Conservation (phyloP, 805 yeast species). For the Ogataea saltuana region DNA sequence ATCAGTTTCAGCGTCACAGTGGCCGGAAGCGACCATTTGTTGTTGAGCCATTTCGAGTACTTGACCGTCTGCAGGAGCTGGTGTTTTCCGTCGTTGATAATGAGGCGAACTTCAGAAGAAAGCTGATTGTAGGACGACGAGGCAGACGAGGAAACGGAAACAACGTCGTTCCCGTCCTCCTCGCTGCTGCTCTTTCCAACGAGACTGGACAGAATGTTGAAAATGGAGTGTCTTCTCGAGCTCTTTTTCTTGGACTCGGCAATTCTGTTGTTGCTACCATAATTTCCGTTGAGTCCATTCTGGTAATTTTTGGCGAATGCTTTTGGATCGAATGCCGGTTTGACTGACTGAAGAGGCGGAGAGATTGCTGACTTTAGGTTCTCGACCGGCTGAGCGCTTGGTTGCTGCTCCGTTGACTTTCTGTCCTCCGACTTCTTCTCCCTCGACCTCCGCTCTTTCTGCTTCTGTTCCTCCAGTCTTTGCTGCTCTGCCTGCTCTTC, state of each 20-base stretch:
- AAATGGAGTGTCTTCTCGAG: slow-evolving; percentile 29
- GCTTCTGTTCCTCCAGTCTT: background rate
- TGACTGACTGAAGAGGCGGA: too few species aligned
- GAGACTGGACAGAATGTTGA: slow-evolving; percentile 27
- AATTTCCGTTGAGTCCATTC: slow-evolving; percentile 21
- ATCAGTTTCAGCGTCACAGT: slow-evolving; percentile 22
- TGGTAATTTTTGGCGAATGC: slow-evolving; percentile 25
- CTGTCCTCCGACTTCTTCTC: slow-evolving; percentile 3
- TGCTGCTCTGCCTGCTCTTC: too few species aligned
- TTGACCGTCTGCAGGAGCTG: slow-evolving; percentile 26
- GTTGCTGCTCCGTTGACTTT: background rate
- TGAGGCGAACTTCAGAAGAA: background rate
- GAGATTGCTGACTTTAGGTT: too few species aligned
- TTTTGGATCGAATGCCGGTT: slow-evolving; percentile 21
- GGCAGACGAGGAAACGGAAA: background rate
- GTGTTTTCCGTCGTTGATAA: slow-evolving; percentile 16
- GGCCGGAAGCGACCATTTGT: slow-evolving; percentile 30
- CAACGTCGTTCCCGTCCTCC: background rate
- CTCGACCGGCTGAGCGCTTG: too few species aligned
- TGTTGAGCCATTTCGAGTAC: slow-evolving; percentile 29
- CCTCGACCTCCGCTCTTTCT: background rate
- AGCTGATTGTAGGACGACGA: background rate
- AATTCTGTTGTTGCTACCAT: background rate
- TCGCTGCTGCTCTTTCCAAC: slow-evolving; percentile 3
- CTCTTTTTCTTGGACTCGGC: slow-evolving; percentile 10